Percentiles rank a stretch among this genome's conserved stretches.
phyloP scores from a whole-genome alignment of 768 basidiomycete genomes.

The Pisolithus microcarpus region DNA sequence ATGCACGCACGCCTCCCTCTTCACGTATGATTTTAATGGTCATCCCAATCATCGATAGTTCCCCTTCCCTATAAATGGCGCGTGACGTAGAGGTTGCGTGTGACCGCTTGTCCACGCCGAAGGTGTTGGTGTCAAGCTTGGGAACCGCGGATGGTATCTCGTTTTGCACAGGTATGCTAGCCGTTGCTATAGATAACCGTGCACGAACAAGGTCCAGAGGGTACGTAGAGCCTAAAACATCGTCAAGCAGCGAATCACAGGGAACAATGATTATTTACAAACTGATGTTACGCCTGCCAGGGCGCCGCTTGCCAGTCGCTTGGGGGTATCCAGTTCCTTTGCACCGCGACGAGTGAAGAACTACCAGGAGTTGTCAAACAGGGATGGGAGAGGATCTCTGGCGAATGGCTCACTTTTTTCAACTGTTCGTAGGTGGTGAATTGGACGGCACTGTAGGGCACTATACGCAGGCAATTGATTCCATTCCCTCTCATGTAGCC shows the following conservation, averaged over 20 bases:
- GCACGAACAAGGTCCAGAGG: conserved; percentile 92
- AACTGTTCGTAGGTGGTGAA: conserved; percentile 87
- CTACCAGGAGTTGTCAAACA: conserved; percentile 34
- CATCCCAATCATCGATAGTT: conserved; percentile 82
- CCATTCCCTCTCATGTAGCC: conserved; percentile 94
- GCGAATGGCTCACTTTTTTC: conserved; percentile 55
- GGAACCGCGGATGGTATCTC: conserved; percentile 14
- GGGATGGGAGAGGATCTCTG: background rate
- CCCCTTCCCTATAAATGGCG: conserved; percentile 39
- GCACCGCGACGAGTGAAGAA: conserved; percentile 66
- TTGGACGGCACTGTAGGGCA: conserved; percentile 87
- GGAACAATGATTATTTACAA: conserved; percentile 37
- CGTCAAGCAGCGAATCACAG: conserved; percentile 5
- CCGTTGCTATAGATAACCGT: conserved; percentile 87
- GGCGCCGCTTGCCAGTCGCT: conserved; percentile 79
- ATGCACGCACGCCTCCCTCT: conserved; percentile 81
- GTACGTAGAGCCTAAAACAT: conserved; percentile 65
- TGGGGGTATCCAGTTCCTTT: conserved; percentile 79
- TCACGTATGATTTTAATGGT: conserved; percentile 83
- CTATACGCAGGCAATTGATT: conserved; percentile 86
- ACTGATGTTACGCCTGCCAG: conserved; percentile 93
- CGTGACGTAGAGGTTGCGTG: conserved; percentile 32
- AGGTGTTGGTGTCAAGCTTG: conserved; percentile 32
- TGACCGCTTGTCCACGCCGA: too few relatives aligned
- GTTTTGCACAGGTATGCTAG: conserved; percentile 50